Percentiles rank a stretch among this genome's conserved stretches.
These are phyloP conservation scores for Suillus occidentalis DNA, from an alignment of 768 basidiomycete species.

Conservation along the genomic window DNA sequence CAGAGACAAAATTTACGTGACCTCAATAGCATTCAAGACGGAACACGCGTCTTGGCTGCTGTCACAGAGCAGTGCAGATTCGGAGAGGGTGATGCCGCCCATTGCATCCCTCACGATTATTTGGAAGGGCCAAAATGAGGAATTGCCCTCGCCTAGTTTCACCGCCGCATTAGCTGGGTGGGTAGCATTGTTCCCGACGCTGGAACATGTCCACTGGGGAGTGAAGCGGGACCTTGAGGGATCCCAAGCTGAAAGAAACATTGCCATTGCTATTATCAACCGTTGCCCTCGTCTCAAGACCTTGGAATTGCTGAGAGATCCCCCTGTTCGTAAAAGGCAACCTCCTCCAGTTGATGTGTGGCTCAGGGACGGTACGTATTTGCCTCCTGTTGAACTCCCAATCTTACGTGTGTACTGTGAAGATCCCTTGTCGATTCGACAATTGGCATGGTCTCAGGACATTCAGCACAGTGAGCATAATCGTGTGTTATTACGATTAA, in stretches of 20 bases:
- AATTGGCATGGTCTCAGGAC: conserved; percentile 1
- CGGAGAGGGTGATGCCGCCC: neutral
- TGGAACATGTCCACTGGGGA: conserved; percentile 4
- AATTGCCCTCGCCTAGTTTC: neutral
- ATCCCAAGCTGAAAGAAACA: conserved; percentile 4
- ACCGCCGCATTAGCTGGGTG: conserved; percentile 1
- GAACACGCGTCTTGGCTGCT: conserved; percentile 3
- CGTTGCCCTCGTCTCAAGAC: conserved; percentile 7
- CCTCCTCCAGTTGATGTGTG: conserved; percentile 5
- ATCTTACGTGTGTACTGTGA: neutral
- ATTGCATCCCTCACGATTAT: neutral
- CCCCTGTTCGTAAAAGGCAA: neutral
- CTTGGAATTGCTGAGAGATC: neutral
- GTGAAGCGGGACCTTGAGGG: neutral
- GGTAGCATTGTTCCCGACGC: neutral
- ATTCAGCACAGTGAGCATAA: neutral
- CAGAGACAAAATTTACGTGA: conserved; percentile 1
- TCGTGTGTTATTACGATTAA: neutral
- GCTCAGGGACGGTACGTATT: neutral
- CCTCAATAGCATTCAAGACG: conserved; percentile 3
- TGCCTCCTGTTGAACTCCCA: neutral
- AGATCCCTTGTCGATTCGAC: conserved; percentile 4
- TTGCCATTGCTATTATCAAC: neutral
- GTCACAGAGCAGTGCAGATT: neutral
- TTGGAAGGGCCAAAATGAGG: conserved; percentile 2